These are phyloP conservation scores for Ogataea hybrid DNA, from an alignment of 1,139 yeast species.

Conservation along the genomic window DNA sequence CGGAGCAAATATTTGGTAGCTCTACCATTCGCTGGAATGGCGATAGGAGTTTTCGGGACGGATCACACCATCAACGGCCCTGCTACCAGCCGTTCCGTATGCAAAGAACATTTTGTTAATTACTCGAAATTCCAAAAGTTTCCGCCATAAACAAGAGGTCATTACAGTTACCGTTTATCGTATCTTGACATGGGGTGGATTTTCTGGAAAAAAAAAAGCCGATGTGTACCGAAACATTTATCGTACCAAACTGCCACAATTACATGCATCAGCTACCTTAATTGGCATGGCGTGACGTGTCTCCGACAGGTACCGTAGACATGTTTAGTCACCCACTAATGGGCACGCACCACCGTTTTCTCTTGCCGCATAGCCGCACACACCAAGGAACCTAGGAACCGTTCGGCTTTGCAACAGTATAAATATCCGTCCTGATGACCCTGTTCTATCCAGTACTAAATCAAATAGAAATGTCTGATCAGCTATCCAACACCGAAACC, in stretches of 20 bases:
- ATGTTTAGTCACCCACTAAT: background rate
- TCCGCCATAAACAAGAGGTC: background rate
- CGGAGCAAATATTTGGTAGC: too few species aligned
- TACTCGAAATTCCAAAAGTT: background rate
- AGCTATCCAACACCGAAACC: slow-evolving; percentile 20
- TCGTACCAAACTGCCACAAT: background rate
- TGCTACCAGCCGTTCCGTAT: too few species aligned
- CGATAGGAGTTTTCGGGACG: background rate
- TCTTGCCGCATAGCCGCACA: slow-evolving; percentile 1
- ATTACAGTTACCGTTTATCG: background rate
- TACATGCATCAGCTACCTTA: background rate
- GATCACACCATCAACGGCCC: background rate
- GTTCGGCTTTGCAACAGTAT: background rate
- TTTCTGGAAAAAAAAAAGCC: slow-evolving; percentile 1
- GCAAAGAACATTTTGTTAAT: background rate
- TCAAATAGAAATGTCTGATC: slow-evolving; percentile 15
- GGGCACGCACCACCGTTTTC: background rate
- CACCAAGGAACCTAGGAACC: background rate
- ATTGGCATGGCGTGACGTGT: background rate
- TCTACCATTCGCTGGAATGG: background rate
- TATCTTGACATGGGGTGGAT: background rate
- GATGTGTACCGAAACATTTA: background rate
- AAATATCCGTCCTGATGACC: background rate
- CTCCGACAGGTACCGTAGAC: background rate
- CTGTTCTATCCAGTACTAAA: too few species aligned